Conservation (phyloP, 306 rosid species). For the Phaseolus lunatus region DNA sequence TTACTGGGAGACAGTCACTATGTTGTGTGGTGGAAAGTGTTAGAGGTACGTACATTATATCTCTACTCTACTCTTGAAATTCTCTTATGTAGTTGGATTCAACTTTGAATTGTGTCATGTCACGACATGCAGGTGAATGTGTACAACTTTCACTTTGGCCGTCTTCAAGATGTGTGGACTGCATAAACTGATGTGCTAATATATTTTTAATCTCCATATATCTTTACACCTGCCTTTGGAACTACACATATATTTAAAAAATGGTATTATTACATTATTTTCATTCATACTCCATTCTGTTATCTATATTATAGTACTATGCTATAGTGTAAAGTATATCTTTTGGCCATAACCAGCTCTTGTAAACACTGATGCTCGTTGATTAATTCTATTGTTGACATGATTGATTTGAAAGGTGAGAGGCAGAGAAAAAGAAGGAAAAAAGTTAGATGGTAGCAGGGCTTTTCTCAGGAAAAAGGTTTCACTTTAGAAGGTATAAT, state of each 20-base stretch:
- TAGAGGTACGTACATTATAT: not conserved
- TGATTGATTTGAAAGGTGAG: conserved; percentile 22
- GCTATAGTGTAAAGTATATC: conserved; percentile 17
- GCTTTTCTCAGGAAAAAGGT: conserved; percentile 43
- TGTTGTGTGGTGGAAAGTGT: conserved; percentile 6
- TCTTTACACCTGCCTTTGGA: too few relatives aligned
- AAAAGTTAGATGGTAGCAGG: conserved; percentile 48
- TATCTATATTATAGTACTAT: not conserved
- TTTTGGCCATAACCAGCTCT: conserved; percentile 25
- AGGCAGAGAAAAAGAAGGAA: conserved; percentile 31
- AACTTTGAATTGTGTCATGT: conserved; percentile 24
- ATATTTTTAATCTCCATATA: too few relatives aligned
- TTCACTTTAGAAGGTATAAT: conserved; percentile 46
- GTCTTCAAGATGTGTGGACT: conserved; percentile 36
- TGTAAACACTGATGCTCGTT: not conserved
- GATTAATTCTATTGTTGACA: conserved; percentile 1
- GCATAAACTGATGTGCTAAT: too few relatives aligned
- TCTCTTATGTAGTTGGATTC: conserved; percentile 40
- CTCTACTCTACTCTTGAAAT: conserved; percentile 1
- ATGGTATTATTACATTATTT: too few relatives aligned
- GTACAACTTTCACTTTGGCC: conserved; percentile 34
- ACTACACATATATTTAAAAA: too few relatives aligned
- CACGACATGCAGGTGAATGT: conserved; percentile 34
- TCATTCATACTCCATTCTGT: not conserved
- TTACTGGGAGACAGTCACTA: conserved; percentile 19